A percentile compares a stretch with the other conserved stretches of the same genome.
Evolutionary conservation across 2,329 filamentous ascomycete genomes (phyloP).

Genomic region (Penicillium verrucosum): DNA sequence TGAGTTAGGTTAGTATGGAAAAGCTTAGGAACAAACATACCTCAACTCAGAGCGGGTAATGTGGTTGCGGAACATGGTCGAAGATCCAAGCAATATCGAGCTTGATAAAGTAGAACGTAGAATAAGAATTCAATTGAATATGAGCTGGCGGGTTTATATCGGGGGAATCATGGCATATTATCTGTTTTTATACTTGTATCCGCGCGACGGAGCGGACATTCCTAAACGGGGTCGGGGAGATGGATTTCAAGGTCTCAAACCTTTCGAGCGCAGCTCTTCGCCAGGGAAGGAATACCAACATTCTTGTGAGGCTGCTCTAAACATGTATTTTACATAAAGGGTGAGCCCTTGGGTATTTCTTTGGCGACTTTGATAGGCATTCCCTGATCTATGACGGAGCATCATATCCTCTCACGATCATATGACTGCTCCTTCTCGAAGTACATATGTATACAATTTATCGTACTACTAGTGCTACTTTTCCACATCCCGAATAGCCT

Average conservation of each 20-base stretch:
- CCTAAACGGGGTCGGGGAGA: constrained; percentile 7
- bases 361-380: background rate
- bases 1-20: background rate
- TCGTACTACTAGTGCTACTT: background rate
- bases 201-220: constrained; percentile 4
- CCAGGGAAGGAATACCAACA: background rate
- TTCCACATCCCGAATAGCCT: no score
- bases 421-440: background rate
- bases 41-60: background rate
- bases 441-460: no score
- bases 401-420: background rate
- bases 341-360: background rate
- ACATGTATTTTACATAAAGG: background rate
- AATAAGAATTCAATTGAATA: background rate
- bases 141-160: background rate
- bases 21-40: background rate
- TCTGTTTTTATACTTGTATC: background rate
- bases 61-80: constrained; percentile 3
- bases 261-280: background rate
- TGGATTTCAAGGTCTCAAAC: background rate
- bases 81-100: background rate
- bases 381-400: background rate
- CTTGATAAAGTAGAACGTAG: background rate
- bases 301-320: background rate
- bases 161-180: background rate